Conservation (phyloP, 345 rosid species). For the Moricandia moricandioides region DNA sequence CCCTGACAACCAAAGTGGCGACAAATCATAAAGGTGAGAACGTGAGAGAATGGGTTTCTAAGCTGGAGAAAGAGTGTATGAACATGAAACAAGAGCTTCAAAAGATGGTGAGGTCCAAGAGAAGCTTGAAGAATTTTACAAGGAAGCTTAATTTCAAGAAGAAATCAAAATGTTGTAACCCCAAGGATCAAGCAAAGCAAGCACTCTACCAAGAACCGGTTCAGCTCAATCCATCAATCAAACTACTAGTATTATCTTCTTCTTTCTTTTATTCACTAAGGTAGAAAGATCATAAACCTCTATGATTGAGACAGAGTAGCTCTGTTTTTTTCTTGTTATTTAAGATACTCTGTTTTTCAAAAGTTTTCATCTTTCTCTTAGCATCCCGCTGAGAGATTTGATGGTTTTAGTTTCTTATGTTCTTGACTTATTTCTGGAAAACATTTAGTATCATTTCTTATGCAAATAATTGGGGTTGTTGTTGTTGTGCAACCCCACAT, state of each 20-base stretch:
- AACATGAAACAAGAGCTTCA: slow-evolving; percentile 64
- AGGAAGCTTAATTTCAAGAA: slow-evolving; percentile 51
- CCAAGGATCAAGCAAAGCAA: slow-evolving; percentile 43
- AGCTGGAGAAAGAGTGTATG: slow-evolving; percentile 66
- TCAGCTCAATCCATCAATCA: not conserved
- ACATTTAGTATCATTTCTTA: slow-evolving; percentile 21
- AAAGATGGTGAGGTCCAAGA: slow-evolving; percentile 53
- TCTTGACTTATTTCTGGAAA: not conserved
- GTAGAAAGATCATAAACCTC: slow-evolving; percentile 12
- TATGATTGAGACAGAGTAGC: slow-evolving; percentile 7
- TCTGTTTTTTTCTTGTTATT: slow-evolving; percentile 19
- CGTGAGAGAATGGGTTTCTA: slow-evolving; percentile 56
- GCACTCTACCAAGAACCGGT: slow-evolving; percentile 12
- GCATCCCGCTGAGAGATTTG: slow-evolving; percentile 26
- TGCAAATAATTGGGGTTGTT: slow-evolving; percentile 6
- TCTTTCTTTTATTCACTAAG: not conserved
- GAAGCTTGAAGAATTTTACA: slow-evolving; percentile 57
- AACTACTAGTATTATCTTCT: slow-evolving; percentile 2
- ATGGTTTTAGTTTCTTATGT: not conserved
- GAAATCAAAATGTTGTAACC: slow-evolving; percentile 53
- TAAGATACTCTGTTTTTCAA: slow-evolving; percentile 15
- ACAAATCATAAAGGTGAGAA: slow-evolving; percentile 30
- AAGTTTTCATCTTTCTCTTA: slow-evolving; percentile 10
- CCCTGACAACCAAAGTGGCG: slow-evolving; percentile 41
- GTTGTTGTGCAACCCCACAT: slow-evolving; percentile 15